These are phyloP conservation scores for Diddensiella caesifluorescens DNA, from an alignment of 805 yeast species.

Conservation along the genomic window DNA sequence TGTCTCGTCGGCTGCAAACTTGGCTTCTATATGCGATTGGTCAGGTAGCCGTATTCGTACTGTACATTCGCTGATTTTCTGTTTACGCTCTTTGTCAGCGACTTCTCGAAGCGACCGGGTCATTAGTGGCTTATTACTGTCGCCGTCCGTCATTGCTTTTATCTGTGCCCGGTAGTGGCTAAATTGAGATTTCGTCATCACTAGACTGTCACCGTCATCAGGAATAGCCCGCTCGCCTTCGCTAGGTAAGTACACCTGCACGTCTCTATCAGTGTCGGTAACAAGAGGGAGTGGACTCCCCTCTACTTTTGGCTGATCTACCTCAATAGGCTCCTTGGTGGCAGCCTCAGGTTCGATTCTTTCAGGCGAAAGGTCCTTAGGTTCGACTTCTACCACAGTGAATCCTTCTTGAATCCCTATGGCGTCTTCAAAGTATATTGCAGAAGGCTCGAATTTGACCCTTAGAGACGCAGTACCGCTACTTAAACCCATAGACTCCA, in stretches of 20 bases:
- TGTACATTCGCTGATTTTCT: conserved; percentile 32
- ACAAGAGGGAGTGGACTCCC: too few species aligned
- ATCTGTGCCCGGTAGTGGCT: conserved; percentile 48
- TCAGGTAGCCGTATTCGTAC: conserved; percentile 58
- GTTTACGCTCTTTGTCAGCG: conserved; percentile 26
- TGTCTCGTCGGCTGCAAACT: conserved; percentile 43
- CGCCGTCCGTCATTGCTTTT: conserved; percentile 36
- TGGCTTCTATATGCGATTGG: conserved; percentile 45
- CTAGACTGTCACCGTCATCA: conserved; percentile 37
- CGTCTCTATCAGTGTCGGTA: conserved; percentile 6
- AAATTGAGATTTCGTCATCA: conserved; percentile 49
- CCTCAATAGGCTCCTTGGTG: too few species aligned
- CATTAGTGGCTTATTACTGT: conserved; percentile 37
- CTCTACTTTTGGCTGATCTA: too few species aligned
- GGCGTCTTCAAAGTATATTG: conserved; percentile 7
- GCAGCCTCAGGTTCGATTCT: too few species aligned
- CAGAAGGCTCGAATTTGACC: conserved; percentile 18
- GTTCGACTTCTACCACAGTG: too few species aligned
- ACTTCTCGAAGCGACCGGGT: conserved; percentile 39
- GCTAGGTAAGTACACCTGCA: conserved; percentile 15
- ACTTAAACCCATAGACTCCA: conserved; percentile 19
- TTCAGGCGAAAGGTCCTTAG: too few species aligned
- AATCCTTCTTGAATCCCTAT: neutral
- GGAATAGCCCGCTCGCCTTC: conserved; percentile 6
- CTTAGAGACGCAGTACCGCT: conserved; percentile 20